Conservation (phyloP, 2,329 filamentous ascomycete genomes). For the Calonectria hawksworthii region DNA sequence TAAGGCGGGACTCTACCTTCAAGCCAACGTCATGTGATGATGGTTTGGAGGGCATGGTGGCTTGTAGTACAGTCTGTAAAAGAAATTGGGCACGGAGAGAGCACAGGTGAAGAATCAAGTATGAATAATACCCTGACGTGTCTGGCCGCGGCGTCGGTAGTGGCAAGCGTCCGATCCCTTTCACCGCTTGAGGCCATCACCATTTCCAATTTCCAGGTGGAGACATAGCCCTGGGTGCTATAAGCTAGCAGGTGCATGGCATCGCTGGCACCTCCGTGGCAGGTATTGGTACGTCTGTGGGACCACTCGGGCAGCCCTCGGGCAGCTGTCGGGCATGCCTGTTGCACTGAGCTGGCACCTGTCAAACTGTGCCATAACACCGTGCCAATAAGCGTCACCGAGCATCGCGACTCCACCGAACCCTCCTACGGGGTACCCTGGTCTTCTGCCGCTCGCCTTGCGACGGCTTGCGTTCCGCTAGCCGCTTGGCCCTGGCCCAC, state of each 20-base stretch:
- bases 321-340: background rate
- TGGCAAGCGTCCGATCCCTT: background rate
- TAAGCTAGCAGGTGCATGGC: conserved; percentile 2
- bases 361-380: conserved; percentile 7
- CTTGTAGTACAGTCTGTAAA: conserved; percentile 2
- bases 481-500: background rate
- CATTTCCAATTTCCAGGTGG: background rate
- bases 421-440: background rate
- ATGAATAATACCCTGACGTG: background rate
- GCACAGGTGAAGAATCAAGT: conserved; percentile 1
- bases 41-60: background rate
- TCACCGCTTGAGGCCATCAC: conserved; percentile 12
- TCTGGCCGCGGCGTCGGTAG: background rate
- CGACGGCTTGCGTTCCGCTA: background rate
- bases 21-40: background rate
- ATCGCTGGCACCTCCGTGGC: conserved; percentile 9
- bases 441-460: background rate
- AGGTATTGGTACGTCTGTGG: conserved; percentile 12
- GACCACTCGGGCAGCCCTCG: conserved; percentile 11
- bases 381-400: background rate
- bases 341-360: conserved; percentile 4
- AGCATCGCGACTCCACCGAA: conserved; percentile 4
- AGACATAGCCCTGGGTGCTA: background rate
- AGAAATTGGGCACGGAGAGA: background rate
- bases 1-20: background rate